These are phyloP conservation scores for Pyrenophora tritici-repentis DNA, from an alignment of 2,329 filamentous ascomycete species.

Conservation along the genomic window DNA sequence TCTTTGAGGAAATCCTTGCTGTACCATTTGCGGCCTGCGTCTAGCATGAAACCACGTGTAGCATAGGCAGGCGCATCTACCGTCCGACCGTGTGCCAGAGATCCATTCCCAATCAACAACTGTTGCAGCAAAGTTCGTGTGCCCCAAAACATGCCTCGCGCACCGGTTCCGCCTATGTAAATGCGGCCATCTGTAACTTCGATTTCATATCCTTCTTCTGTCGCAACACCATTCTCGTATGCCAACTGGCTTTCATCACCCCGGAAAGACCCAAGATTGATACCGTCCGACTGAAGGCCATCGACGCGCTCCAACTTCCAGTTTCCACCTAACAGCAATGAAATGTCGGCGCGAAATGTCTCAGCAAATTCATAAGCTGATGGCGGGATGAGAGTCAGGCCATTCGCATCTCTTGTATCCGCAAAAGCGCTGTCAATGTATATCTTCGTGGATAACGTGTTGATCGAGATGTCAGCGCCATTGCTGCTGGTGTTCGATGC, in stretches of 20 bases:
- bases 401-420: slow-evolving; percentile 49
- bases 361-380: slow-evolving; percentile 56
- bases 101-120: slow-evolving; percentile 45
- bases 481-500: slow-evolving; percentile 22
- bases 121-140: slow-evolving; percentile 54
- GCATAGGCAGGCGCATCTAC: slow-evolving; percentile 52
- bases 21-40: slow-evolving; percentile 55
- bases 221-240: slow-evolving; percentile 55
- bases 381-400: slow-evolving; percentile 59
- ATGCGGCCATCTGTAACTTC: slow-evolving; percentile 43
- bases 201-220: slow-evolving; percentile 58
- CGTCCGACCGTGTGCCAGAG: slow-evolving; percentile 35
- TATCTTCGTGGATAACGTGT: slow-evolving; percentile 36
- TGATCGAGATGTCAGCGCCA: slow-evolving; percentile 30
- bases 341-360: slow-evolving; percentile 54
- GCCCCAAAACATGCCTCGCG: slow-evolving; percentile 56
- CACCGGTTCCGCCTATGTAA: slow-evolving; percentile 50
- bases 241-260: slow-evolving; percentile 38
- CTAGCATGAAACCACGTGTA: slow-evolving; percentile 53
- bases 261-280: slow-evolving; percentile 50
- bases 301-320: slow-evolving; percentile 52
- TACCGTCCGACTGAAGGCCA: slow-evolving; percentile 46
- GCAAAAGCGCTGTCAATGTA: slow-evolving; percentile 53
- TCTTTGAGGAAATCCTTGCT: slow-evolving; percentile 50
- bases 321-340: slow-evolving; percentile 46